These are phyloP conservation scores for Penicillium canariense DNA, from an alignment of 495 filamentous ascomycete species.

Conservation along the genomic window DNA sequence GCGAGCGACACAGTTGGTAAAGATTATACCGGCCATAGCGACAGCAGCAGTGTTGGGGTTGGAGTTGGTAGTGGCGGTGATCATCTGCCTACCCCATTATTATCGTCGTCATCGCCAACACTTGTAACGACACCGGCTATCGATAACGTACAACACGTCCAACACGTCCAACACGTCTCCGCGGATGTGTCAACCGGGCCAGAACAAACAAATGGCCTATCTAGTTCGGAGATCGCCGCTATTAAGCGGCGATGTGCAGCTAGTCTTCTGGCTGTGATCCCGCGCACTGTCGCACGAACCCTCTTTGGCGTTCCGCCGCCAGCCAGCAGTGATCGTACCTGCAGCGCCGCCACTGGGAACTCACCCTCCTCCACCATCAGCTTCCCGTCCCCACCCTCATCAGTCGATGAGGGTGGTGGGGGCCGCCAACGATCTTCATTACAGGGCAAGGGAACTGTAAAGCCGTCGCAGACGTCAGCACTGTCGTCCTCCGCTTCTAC, in stretches of 20 bases:
- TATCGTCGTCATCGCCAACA: background rate
- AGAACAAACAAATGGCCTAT: conserved; percentile 19
- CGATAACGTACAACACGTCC: conserved; percentile 2
- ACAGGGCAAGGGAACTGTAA: background rate
- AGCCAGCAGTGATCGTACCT: conserved; percentile 26
- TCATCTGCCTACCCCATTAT: conserved; percentile 3
- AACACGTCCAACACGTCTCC: background rate
- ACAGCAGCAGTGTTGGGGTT: background rate
- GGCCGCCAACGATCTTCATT: conserved; percentile 6
- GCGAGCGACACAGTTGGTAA: conserved; percentile 20
- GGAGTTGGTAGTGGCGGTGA: conserved; percentile 7
- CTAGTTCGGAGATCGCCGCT: conserved; percentile 41
- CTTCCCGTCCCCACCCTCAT: conserved; percentile 12
- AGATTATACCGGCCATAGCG: conserved; percentile 19
- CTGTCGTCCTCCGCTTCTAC: conserved; percentile 2
- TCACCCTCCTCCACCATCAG: conserved; percentile 13
- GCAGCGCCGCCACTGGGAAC: conserved; percentile 24
- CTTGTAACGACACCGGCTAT: background rate
- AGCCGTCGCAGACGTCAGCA: conserved; percentile 6
- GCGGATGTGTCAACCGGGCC: conserved; percentile 9
- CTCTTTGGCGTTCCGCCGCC: conserved; percentile 34
- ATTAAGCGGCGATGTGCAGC: conserved; percentile 58
- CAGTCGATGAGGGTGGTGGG: conserved; percentile 3
- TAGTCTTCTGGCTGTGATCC: conserved; percentile 47
- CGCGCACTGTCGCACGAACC: conserved; percentile 36